Evolutionary conservation across 208 protist species (phyloP).

Genomic region (Trypanosoma caninum): DNA sequence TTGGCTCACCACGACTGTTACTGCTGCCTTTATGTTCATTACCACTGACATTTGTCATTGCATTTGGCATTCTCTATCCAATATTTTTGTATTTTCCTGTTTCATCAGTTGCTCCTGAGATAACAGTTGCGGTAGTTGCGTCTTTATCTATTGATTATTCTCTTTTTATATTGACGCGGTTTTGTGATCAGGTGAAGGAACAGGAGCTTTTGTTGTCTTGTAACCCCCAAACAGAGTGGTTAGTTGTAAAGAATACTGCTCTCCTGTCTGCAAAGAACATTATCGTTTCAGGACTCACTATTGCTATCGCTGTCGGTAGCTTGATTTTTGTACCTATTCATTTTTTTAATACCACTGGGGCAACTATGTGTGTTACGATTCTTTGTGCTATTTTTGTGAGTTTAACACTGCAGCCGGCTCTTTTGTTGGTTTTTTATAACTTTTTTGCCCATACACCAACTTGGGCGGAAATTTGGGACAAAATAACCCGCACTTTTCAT

Average conservation of each 20-base stretch:
- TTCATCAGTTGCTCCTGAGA: conserved; percentile 21
- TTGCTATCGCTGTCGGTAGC: conserved; percentile 38
- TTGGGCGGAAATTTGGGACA: conserved; percentile 12
- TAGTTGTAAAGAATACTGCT: conserved; percentile 28
- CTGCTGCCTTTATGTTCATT: conserved; percentile 19
- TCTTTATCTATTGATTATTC: conserved; percentile 58
- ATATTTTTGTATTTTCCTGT: conserved; percentile 12
- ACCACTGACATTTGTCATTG: conserved; percentile 2
- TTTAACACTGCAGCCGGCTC: conserved; percentile 40
- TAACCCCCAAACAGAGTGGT: conserved; percentile 5
- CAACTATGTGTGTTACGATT: conserved; percentile 27
- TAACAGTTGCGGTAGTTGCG: conserved; percentile 22
- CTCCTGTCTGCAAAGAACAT: conserved; percentile 36
- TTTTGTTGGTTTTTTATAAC: conserved; percentile 42
- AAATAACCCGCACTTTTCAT: too few relatives aligned
- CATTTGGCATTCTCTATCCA: conserved; percentile 24
- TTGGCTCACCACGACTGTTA: conserved; percentile 19
- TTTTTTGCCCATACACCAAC: conserved; percentile 17
- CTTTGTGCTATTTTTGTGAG: conserved; percentile 31
- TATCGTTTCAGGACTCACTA: conserved; percentile 34
- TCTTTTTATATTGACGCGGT: conserved; percentile 56
- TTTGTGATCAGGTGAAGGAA: conserved; percentile 32
- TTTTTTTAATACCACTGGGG: conserved; percentile 41
- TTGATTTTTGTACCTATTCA: conserved; percentile 36
- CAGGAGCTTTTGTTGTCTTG: not conserved